Evolutionary conservation across 331 rosid genomes (phyloP), one percentile per base, ranked within the genome.

Genomic region (Erythrophleum ivorense): DNA sequence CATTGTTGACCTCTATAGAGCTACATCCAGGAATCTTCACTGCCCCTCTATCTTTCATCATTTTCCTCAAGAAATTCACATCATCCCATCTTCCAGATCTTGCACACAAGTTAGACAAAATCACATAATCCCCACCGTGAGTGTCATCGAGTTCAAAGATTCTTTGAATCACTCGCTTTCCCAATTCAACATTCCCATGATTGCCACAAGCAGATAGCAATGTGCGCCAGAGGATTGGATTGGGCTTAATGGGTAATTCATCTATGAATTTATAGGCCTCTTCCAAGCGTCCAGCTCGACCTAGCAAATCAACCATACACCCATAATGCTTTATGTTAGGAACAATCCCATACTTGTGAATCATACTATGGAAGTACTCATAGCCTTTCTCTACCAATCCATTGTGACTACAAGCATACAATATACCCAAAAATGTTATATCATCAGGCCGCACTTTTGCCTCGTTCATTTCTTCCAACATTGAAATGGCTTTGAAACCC

Each of bases 61-160:
- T 75, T 69, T 91, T 90, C 89, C 97, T 88, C 18, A 91, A 67
- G 78, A 66, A 66, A 81, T 91, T 92, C 86, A 92, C 97, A 78
- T 94, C 95, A 60, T 92, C 97, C 98, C 97, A 92, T 80, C 81
- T 91, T 75, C 95, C 97, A 6, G 84, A 80, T 80, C 87, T 90
- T 60, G 94, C 95, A 59, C 85, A 91, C 86, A 94, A 88, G 88
- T 94, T 94, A 5, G 97, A 94, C 74, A 94, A 74, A 78, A 94
- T 86, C 66, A 92, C 94, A 80, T 94, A 94, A 84, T 94, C 98
- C 43, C 98, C 98, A 52, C 98, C 96, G 40, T 94, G 98, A 57
- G 98, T 87, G 80, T 91, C 93, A 84, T 94, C 98, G 66, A 94
- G 43, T 84, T 87, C 92, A 82, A 86, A 91, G 78, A 94, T 88